These are phyloP conservation scores for Vitis cinerea DNA, from an alignment of 164 flowering plant species.

Conservation along the genomic window DNA sequence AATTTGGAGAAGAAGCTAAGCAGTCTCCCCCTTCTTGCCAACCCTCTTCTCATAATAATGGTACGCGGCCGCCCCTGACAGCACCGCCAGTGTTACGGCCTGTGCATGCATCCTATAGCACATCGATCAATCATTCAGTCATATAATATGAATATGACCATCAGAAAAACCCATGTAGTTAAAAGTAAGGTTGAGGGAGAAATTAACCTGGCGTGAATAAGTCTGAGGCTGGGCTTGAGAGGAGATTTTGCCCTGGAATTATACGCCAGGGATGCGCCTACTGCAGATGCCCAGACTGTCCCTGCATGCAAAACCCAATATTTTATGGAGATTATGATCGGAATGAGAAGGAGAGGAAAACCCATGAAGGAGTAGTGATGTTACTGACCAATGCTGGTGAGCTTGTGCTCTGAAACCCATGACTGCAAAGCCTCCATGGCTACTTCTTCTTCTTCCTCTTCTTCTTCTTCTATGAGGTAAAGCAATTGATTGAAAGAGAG, in stretches of 20 bases:
- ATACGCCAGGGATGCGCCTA: conserved; percentile 66
- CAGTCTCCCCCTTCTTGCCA: neutral
- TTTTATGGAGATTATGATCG: too few species aligned
- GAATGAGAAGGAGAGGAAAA: too few species aligned
- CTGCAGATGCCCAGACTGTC: conserved; percentile 68
- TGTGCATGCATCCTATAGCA: conserved; percentile 83
- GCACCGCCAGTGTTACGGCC: conserved; percentile 75
- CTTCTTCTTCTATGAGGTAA: neutral
- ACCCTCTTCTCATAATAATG: conserved; percentile 59
- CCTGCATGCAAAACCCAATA: conserved; percentile 34
- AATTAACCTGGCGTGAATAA: conserved; percentile 74
- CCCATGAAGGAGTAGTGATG: too few species aligned
- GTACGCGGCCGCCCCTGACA: conserved; percentile 65
- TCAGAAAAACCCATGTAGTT: neutral
- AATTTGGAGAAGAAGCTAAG: neutral
- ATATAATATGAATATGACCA: neutral
- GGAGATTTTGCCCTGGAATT: conserved; percentile 36
- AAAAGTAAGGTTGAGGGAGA: neutral
- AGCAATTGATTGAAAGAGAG: neutral
- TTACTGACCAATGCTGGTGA: conserved; percentile 60
- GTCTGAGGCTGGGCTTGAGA: conserved; percentile 72
- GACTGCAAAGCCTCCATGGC: conserved; percentile 50
- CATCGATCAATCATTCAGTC: neutral
- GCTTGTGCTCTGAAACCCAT: conserved; percentile 84
- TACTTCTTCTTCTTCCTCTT: conserved; percentile 12